These are phyloP conservation scores for Dactylellina sp. DNA, from an alignment of 2,329 filamentous ascomycete species.

Conservation along the genomic window DNA sequence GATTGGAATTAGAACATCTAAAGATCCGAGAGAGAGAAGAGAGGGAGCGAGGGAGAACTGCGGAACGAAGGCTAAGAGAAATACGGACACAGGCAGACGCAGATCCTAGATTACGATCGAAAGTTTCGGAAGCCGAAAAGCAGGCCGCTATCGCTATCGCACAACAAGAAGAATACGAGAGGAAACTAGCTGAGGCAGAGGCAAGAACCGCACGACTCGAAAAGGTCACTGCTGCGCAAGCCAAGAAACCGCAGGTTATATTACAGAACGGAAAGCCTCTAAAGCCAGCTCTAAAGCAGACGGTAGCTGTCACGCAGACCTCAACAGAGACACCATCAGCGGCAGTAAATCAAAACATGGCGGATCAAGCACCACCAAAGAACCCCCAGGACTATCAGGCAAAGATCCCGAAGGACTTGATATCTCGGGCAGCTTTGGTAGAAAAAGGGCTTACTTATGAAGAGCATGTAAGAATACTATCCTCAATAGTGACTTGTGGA, in stretches of 20 bases:
- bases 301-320: conserved; percentile 47
- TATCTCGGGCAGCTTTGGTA: conserved; percentile 50
- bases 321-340: conserved; percentile 37
- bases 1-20: conserved; percentile 49
- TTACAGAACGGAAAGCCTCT: conserved; percentile 54
- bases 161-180: conserved; percentile 50
- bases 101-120: conserved; percentile 49
- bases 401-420: conserved; percentile 55
- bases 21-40: conserved; percentile 51
- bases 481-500: not conserved
- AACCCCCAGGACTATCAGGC: conserved; percentile 56
- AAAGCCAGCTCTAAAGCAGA: conserved; percentile 54
- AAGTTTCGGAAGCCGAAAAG: conserved; percentile 56
- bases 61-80: conserved; percentile 57
- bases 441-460: conserved; percentile 55
- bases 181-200: conserved; percentile 47
- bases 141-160: conserved; percentile 56
- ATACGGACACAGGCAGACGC: conserved; percentile 56
- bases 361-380: conserved; percentile 51
- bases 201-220: conserved; percentile 51
- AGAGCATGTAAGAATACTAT: conserved; percentile 45
- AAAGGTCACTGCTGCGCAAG: conserved; percentile 26
- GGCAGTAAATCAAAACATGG: conserved; percentile 54
- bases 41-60: conserved; percentile 52
- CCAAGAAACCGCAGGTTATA: conserved; percentile 54